Conservation (phyloP, 495 filamentous ascomycete species). For the Penicillium salamii region DNA sequence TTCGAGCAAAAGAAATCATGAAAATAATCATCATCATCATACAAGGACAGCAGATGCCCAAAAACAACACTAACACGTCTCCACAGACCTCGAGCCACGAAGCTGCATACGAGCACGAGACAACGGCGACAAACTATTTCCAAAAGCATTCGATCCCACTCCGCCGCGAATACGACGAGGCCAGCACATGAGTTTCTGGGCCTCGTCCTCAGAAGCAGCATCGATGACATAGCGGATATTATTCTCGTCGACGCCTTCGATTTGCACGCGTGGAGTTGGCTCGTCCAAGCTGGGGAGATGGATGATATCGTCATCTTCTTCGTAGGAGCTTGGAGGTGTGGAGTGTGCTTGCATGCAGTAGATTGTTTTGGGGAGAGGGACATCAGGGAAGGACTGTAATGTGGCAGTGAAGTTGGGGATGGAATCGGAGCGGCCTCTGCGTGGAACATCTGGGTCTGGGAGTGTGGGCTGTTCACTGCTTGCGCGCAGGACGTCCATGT, state of each 20-base stretch:
- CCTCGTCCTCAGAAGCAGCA: slow-evolving; percentile 23
- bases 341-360: slow-evolving; percentile 42
- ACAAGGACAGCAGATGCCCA: too few relatives aligned
- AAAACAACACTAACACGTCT: slow-evolving; percentile 17
- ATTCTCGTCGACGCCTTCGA: slow-evolving; percentile 40
- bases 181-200: slow-evolving; percentile 38
- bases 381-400: slow-evolving; percentile 7
- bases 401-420: too few relatives aligned
- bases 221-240: slow-evolving; percentile 37
- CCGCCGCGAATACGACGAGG: slow-evolving; percentile 18
- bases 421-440: slow-evolving; percentile 19
- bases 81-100: slow-evolving; percentile 23
- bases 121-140: slow-evolving; percentile 20
- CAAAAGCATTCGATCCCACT: slow-evolving; percentile 5
- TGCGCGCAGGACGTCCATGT: slow-evolving; percentile 35
- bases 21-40: slow-evolving; percentile 26
- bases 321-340: slow-evolving; percentile 24
- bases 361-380: slow-evolving; percentile 18
- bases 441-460: slow-evolving; percentile 1
- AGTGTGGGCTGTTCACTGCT: slow-evolving; percentile 13
- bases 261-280: slow-evolving; percentile 27
- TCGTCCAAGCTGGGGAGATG: slow-evolving; percentile 33
- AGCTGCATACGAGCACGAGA: slow-evolving; percentile 25
- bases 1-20: slow-evolving; percentile 15
- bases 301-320: slow-evolving; percentile 40